Conservation (phyloP, 345 rosid genomes). For the Populus davidiana region DNA sequence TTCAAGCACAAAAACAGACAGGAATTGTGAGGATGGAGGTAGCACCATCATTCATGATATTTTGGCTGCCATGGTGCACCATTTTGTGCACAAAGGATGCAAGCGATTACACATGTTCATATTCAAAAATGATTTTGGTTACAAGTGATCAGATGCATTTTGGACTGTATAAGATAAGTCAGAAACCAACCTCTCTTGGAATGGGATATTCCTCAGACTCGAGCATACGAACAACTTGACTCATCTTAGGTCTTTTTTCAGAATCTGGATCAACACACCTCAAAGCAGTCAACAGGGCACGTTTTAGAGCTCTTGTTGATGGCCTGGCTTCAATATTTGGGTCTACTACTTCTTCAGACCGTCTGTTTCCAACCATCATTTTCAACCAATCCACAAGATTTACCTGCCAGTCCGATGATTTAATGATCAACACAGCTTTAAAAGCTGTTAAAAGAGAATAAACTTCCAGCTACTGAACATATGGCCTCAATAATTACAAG, state of each 20-base stretch:
- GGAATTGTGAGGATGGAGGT: background rate
- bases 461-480: background rate
- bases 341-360: slow-evolving; percentile 91
- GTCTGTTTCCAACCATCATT: slow-evolving; percentile 94
- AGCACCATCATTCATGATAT: background rate
- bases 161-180: background rate
- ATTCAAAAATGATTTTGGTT: background rate
- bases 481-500: background rate
- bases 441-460: background rate
- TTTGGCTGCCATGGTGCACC: background rate
- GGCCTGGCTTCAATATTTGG: slow-evolving; percentile 84
- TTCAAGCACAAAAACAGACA: background rate
- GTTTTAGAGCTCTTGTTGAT: slow-evolving; percentile 79
- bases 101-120: background rate
- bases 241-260: slow-evolving; percentile 90
- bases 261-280: slow-evolving; percentile 96
- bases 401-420: slow-evolving; percentile 47
- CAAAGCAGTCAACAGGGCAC: slow-evolving; percentile 87
- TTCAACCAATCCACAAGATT: slow-evolving; percentile 97
- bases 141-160: background rate
- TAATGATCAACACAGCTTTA: background rate
- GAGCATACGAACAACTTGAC: slow-evolving; percentile 99
- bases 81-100: background rate
- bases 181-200: slow-evolving; percentile 80
- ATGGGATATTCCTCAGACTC: slow-evolving; percentile 95